These are phyloP conservation scores for Coniella lustricola DNA, from an alignment of 2,329 filamentous ascomycete genomes.

Conservation along the genomic window DNA sequence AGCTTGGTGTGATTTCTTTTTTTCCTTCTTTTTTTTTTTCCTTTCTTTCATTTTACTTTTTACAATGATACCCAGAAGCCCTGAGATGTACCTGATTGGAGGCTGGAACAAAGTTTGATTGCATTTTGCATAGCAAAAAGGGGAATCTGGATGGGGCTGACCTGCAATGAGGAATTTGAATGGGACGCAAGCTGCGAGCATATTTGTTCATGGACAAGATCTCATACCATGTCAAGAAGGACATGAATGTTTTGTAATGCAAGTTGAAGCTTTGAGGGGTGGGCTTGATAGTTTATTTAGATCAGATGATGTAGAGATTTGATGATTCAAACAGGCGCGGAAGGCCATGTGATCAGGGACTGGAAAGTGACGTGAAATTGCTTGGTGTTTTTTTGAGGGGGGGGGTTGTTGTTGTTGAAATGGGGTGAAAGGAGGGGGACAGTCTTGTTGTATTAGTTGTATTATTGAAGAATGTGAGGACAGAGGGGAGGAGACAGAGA, in stretches of 20 bases:
- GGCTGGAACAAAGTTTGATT: too few species aligned
- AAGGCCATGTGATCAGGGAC: constrained; percentile 6
- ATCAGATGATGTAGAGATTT: too few species aligned
- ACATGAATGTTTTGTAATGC: too few species aligned
- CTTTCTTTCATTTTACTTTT: not conserved
- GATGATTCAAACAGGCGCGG: constrained; percentile 12
- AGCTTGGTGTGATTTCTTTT: too few species aligned
- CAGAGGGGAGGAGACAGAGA: not conserved
- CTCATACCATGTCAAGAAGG: too few species aligned
- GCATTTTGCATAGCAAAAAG: not conserved
- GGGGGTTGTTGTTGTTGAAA: not conserved
- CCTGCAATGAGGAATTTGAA: too few species aligned
- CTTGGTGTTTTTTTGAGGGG: not conserved
- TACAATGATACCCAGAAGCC: not conserved
- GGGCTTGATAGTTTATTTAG: too few species aligned
- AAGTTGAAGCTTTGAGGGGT: too few species aligned
- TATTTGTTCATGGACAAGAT: too few species aligned
- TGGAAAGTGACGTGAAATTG: not conserved
- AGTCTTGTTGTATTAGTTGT: too few species aligned
- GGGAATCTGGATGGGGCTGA: not conserved
- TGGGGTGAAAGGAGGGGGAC: not conserved
- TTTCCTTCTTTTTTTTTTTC: too few species aligned
- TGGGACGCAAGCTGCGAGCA: too few species aligned
- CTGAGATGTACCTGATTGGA: not conserved
- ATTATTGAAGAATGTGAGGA: not conserved